phyloP scores from a whole-genome alignment of 129 eudicot genomes.

The Helianthus tuberosus region DNA sequence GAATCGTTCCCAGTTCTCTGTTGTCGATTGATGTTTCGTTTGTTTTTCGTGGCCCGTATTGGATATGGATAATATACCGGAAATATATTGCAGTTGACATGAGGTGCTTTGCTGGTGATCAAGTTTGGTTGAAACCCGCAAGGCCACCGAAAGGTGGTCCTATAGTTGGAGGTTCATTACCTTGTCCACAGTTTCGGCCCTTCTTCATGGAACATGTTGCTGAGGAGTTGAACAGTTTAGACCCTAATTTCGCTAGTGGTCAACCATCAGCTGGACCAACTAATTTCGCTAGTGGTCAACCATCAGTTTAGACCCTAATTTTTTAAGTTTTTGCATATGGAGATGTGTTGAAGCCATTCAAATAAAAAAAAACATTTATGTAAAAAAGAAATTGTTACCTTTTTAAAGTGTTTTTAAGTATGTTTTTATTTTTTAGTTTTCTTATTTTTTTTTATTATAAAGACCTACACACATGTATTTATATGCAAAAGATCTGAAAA shows the following conservation, averaged over 20 bases:
- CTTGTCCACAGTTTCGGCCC: too few relatives aligned
- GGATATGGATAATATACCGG: slow-evolving; percentile 93
- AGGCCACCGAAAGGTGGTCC: slow-evolving; percentile 99
- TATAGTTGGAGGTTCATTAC: slow-evolving; percentile 66
- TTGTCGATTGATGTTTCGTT: slow-evolving; percentile 68
- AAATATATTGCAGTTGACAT: slow-evolving; percentile 95
- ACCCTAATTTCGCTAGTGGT: slow-evolving; percentile 73
- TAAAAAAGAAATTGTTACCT: too few relatives aligned
- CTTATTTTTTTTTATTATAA: too few relatives aligned
- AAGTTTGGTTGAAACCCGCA: slow-evolving; percentile 99
- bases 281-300: slow-evolving; percentile 65
- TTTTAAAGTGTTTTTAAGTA: too few relatives aligned
- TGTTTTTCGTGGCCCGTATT: slow-evolving; percentile 95
- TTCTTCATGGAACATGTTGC: too few relatives aligned
- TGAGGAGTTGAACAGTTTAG: slow-evolving; percentile 64
- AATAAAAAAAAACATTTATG: too few relatives aligned
- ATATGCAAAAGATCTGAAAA: too few relatives aligned
- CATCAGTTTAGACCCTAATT: slow-evolving; percentile 45
- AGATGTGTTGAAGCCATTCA: too few relatives aligned
- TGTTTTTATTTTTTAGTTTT: too few relatives aligned
- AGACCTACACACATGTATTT: too few relatives aligned
- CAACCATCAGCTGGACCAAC: slow-evolving; percentile 63
- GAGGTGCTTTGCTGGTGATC: slow-evolving; percentile 99
- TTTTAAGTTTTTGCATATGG: too few relatives aligned
- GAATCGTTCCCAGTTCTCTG: slow-evolving; percentile 95